phyloP scores from a whole-genome alignment of 2,329 filamentous ascomycete species.

The Pseudofabraea citricarpa region DNA sequence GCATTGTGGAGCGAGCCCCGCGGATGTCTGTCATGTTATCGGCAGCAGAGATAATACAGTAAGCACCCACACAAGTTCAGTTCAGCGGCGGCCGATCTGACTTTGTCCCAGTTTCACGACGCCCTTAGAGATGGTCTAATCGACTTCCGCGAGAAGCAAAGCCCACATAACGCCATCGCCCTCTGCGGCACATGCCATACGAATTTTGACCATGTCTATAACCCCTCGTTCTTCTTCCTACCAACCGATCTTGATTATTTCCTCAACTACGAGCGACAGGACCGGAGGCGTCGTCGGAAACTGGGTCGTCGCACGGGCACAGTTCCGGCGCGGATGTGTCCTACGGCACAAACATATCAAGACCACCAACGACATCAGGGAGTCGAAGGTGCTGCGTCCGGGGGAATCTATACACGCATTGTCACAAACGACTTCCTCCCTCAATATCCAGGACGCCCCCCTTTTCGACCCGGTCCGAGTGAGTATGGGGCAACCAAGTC shows the following conservation, averaged over 20 bases:
- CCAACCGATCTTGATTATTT: conserved; percentile 16
- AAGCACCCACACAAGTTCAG: conserved; percentile 6
- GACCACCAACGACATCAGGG: conserved; percentile 14
- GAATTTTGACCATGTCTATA: conserved; percentile 14
- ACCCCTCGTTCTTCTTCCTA: conserved; percentile 16
- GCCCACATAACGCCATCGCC: conserved; percentile 13
- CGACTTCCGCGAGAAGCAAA: conserved; percentile 14
- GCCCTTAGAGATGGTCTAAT: conserved; percentile 13
- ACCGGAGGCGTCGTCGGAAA: conserved; percentile 12
- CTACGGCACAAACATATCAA: conserved; percentile 16
- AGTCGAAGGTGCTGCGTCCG: conserved; percentile 11
- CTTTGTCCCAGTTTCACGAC: conserved; percentile 12
- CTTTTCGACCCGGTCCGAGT: conserved; percentile 11
- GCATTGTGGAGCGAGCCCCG: conserved; percentile 14
- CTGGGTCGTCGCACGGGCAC: conserved; percentile 13
- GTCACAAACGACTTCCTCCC: conserved; percentile 13
- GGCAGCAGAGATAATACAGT: conserved; percentile 15
- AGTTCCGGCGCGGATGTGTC: conserved; percentile 15
- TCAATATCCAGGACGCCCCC: conserved; percentile 12
- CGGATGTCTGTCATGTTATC: conserved; percentile 16
- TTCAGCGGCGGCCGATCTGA: conserved; percentile 11
- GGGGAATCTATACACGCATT: conserved; percentile 14
- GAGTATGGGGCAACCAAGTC: conserved; percentile 13
- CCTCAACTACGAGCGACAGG: conserved; percentile 14
- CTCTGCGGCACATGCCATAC: conserved; percentile 13